Base-by-base conservation (phyloP, 2,329 filamentous ascomycete genomes). In the Neobulgaria alba region DNA sequence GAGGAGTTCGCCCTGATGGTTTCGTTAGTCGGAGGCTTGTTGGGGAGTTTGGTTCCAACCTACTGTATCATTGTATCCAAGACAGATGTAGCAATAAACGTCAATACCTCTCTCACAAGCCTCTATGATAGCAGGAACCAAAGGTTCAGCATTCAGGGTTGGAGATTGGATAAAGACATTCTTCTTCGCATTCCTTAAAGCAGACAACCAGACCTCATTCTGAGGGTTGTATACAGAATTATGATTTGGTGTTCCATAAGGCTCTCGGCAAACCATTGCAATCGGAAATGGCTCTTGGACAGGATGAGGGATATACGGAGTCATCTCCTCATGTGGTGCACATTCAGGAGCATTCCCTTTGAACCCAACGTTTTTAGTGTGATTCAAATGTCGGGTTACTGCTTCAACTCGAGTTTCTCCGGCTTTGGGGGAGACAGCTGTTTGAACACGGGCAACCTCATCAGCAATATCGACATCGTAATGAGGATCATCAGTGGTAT, bases 31-130 rank as follows among this genome's bases (percentile, higher is more conserved):
- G 15, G 10, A n/a, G 26, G 59, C 66, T 52, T 55, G 70, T 68
- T n/a, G n/a, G n/a, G n/a, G n/a, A n/a, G n/a, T n/a, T n/a, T n/a
- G n/a, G n/a, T n/a, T n/a, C n/a, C n/a, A n/a, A n/a, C n/a, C n/a
- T n/a, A n/a, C n/a, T 0, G 75, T 66, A 49, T 89, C 85, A 47
- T 89, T 89, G 63, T 90, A 90, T 1, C 85, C 83, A 0, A 89
- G 71, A 48, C 82, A 86, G 1, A 87, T 68, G 48, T 85, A 88
- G 57, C 77, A 80, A 1, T 73, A 77, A 0, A 88, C 76, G 37
- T 78, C 65, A 0, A 88, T 61, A 0, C 83, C 83, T 1, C 83
- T 67, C 45, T 77, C 69, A n/a, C 79, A 71, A 0, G 85, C 83
- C 3, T 69, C 70, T 0, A 73, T 56, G 3, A 89, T 70, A 1